Evolutionary conservation across 2,329 filamentous ascomycete genomes (phyloP).

Genomic region (Aspergillus novoparasiticus): DNA sequence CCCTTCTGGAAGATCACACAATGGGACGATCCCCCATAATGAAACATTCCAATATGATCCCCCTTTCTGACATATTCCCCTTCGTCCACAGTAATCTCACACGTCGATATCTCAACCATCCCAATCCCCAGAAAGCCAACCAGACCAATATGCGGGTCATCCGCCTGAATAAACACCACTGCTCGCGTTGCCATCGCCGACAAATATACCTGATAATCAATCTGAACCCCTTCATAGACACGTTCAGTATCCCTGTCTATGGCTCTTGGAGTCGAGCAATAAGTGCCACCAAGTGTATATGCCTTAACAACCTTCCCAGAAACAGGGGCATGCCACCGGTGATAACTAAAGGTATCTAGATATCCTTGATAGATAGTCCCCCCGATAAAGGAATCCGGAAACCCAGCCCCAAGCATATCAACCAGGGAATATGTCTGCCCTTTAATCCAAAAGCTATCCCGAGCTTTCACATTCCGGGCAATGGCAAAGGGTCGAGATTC

Average conservation of each 20-base stretch:
- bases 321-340: constrained; percentile 69
- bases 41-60: constrained; percentile 72
- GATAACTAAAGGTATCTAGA: constrained; percentile 64
- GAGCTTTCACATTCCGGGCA: constrained; percentile 46
- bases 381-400: constrained; percentile 52
- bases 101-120: constrained; percentile 73
- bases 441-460: constrained; percentile 69
- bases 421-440: constrained; percentile 65
- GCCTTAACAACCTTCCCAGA: constrained; percentile 59
- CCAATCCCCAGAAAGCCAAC: constrained; percentile 66
- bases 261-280: constrained; percentile 51
- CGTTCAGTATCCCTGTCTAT: neutral
- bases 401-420: constrained; percentile 62
- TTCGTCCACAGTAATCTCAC: constrained; percentile 66
- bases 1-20: neutral
- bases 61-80: constrained; percentile 68
- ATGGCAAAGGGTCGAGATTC: constrained; percentile 62
- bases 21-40: constrained; percentile 66
- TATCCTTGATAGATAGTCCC: constrained; percentile 71
- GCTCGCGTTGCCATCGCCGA: constrained; percentile 65
- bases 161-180: constrained; percentile 68
- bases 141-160: constrained; percentile 63
- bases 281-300: constrained; percentile 62
- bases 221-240: neutral
- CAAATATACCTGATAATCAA: constrained; percentile 55